Base-by-base conservation (phyloP, 1,139 yeast species). In the Schwanniomyces etchellsii region DNA sequence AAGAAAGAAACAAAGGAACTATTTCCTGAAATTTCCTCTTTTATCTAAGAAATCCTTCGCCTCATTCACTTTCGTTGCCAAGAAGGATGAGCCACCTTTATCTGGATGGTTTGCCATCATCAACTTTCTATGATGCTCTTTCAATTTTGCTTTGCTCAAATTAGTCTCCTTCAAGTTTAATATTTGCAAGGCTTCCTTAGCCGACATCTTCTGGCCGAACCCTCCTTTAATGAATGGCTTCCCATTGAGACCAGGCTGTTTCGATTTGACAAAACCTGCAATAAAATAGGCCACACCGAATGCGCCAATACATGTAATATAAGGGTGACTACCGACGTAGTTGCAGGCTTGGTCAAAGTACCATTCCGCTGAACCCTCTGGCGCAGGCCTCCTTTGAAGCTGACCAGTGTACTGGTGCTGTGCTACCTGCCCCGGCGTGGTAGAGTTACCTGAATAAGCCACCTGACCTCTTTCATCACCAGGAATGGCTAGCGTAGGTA, bases 41-140 rank as follows among this genome's bases (percentile, higher is more conserved):
- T 86, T 88, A 45, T 85, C 94, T 52, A 91, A 69, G 53, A 88
- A 81, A 49, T 88, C 96, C 58, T 91, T 91, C 32, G 98, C 97
- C 62, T 91, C 97, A 56, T 91, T 91, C 44, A 91, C 88, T 67
- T 91, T 91, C 29, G 97, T 89, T 37, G 98, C 98, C 52, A 91
- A 58, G 50, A 77, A 89, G 24, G 97, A 91, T 13, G 95, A 83
- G 6, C 98, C 98, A 31, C 98, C 98, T 53, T 93, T 84, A 63
- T 91, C 98, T 9, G 98, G 98, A 54, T 91, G 98, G 61, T 91
- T 91, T 30, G 89, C 76, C 38, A 37, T 27, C 40, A 37, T 37
- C 23, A 37, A 28, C 25, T 74, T 76, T 62, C 98, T 77, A 58
- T 91, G 98, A 32, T 84, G 85, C 41, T 89, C 97, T 59, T 91